These are phyloP conservation scores for Echium plantagineum DNA, from an alignment of 257 asterid species.

Conservation along the genomic window DNA sequence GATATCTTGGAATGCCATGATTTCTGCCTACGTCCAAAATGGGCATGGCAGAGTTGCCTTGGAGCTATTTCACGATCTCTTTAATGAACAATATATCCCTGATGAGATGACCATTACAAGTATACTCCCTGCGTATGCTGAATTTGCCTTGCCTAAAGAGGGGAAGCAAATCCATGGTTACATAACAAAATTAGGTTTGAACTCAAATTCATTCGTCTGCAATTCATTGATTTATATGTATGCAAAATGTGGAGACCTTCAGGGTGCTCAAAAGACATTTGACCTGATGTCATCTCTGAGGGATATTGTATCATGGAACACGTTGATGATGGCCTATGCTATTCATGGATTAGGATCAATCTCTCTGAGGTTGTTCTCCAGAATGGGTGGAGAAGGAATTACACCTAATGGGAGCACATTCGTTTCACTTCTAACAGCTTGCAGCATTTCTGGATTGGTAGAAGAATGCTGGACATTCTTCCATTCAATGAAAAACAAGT, in stretches of 20 bases:
- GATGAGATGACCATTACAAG: slow-evolving; percentile 40
- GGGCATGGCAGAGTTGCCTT: slow-evolving; percentile 28
- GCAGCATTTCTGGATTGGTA: slow-evolving; percentile 38
- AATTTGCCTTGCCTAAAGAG: slow-evolving; percentile 44
- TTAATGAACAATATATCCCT: slow-evolving; percentile 18
- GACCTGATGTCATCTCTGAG: slow-evolving; percentile 20
- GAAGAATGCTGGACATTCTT: slow-evolving; percentile 46
- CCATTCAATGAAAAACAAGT: slow-evolving; percentile 34
- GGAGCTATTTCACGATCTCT: slow-evolving; percentile 22
- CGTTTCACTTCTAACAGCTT: slow-evolving; percentile 44
- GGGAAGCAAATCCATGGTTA: slow-evolving; percentile 43
- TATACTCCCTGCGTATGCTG: slow-evolving; percentile 40
- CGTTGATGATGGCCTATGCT: slow-evolving; percentile 51
- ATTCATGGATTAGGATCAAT: slow-evolving; percentile 45
- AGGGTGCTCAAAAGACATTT: slow-evolving; percentile 25
- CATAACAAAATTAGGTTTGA: slow-evolving; percentile 26
- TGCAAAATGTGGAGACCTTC: slow-evolving; percentile 56
- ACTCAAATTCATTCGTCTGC: slow-evolving; percentile 18
- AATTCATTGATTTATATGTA: slow-evolving; percentile 51
- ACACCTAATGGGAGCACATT: slow-evolving; percentile 48
- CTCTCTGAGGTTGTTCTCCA: slow-evolving; percentile 29
- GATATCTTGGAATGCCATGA: slow-evolving; percentile 50
- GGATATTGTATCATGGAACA: slow-evolving; percentile 57
- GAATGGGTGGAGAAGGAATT: slow-evolving; percentile 31
- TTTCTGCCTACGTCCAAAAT: slow-evolving; percentile 37